Percentiles rank a stretch among this genome's conserved stretches.
phyloP scores from a whole-genome alignment of 1,284 basidiomycete genomes.

The Irpex sp. region DNA sequence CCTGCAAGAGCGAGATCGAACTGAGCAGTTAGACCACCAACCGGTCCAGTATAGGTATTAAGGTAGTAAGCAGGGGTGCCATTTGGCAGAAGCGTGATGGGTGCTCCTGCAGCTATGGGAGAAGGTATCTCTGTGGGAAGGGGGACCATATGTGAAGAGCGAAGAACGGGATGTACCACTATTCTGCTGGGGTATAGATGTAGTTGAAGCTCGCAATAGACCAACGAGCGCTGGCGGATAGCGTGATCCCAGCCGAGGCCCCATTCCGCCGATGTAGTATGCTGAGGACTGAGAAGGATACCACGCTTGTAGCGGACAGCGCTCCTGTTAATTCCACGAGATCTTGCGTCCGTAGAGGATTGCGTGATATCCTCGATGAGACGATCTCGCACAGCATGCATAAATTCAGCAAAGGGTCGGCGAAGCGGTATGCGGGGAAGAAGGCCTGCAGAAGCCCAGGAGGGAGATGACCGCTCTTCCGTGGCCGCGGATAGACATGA shows the following conservation, averaged over 20 bases:
- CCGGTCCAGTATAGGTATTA: conserved; percentile 59
- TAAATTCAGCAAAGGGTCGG: conserved; percentile 37
- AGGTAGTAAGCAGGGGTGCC: conserved; percentile 72
- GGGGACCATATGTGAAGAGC: conserved; percentile 49
- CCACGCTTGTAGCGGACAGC: conserved; percentile 50
- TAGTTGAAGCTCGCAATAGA: conserved; percentile 58
- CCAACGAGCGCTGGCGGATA: conserved; percentile 45
- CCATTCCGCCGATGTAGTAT: conserved; percentile 47
- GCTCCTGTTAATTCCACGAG: conserved; percentile 17
- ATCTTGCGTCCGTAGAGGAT: conserved; percentile 23
- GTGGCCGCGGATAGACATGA: conserved; percentile 25
- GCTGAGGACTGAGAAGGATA: conserved; percentile 49
- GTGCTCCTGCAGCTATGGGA: conserved; percentile 46
- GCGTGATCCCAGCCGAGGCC: conserved; percentile 57
- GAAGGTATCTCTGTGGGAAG: conserved; percentile 39
- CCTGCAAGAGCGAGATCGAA: conserved; percentile 60
- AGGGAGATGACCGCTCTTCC: conserved; percentile 16
- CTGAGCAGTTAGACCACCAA: conserved; percentile 54
- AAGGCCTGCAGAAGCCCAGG: conserved; percentile 10
- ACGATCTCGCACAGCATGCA: conserved; percentile 42
- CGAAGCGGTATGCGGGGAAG: conserved; percentile 18
- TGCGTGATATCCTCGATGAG: conserved; percentile 57
- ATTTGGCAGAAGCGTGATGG: conserved; percentile 64
- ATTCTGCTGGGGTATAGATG: conserved; percentile 46
- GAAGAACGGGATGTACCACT: conserved; percentile 57